These are phyloP conservation scores for Neocucurbitaria cava DNA, from an alignment of 2,329 filamentous ascomycete species.

Conservation along the genomic window DNA sequence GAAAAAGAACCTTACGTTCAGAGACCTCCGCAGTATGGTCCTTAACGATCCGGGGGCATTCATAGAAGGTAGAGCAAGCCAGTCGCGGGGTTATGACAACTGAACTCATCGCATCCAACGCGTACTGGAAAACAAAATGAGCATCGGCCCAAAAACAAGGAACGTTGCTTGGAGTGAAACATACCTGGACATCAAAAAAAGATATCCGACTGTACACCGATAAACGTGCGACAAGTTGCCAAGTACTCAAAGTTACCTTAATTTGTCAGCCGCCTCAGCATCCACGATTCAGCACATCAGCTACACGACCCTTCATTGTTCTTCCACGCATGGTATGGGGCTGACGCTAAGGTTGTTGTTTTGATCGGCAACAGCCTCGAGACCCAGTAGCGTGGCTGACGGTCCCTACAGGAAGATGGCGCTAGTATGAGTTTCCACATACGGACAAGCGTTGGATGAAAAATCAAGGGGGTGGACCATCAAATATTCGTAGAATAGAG, in stretches of 20 bases:
- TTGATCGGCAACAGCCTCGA: background rate
- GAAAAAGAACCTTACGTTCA: conserved; percentile 14
- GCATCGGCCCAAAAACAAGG: background rate
- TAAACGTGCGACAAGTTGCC: background rate
- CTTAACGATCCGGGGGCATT: conserved; percentile 53
- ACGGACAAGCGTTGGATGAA: background rate
- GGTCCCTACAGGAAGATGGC: background rate
- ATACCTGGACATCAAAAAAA: too few relatives aligned
- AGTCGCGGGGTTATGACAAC: background rate
- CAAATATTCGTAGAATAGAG: background rate
- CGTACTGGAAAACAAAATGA: too few relatives aligned
- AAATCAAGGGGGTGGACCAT: background rate
- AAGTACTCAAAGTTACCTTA: background rate
- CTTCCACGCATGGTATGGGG: background rate
- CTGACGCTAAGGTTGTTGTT: background rate
- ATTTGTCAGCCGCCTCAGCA: background rate
- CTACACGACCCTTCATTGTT: background rate
- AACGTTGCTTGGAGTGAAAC: too few relatives aligned
- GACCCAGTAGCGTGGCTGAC: background rate
- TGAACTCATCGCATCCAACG: background rate
- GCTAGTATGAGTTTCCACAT: background rate
- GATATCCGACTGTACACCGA: background rate
- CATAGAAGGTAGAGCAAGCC: conserved; percentile 12
- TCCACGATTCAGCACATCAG: background rate
- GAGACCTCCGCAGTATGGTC: conserved; percentile 13